Evolutionary conservation across 257 asterid species (phyloP).

Genomic region (Plantago elongata): DNA sequence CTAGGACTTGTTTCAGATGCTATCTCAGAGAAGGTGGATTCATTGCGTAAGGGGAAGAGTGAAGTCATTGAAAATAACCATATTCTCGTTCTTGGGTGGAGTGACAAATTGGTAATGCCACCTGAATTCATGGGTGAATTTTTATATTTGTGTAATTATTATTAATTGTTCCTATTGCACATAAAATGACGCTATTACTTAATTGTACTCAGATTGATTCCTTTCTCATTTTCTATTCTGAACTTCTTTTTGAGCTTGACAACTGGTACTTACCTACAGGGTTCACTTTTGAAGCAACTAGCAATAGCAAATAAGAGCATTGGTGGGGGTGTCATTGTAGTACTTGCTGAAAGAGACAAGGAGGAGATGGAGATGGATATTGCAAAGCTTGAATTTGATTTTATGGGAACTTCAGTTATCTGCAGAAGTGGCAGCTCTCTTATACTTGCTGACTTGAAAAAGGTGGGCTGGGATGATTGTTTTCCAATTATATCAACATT

Average conservation of each 20-base stretch:
- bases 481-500: slow-evolving; percentile 8
- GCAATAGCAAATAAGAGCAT: slow-evolving; percentile 96
- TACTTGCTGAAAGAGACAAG: slow-evolving; percentile 98
- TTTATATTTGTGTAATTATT: neutral
- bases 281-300: slow-evolving; percentile 90
- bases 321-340: slow-evolving; percentile 94
- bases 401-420: slow-evolving; percentile 94
- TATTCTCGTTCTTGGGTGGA: slow-evolving; percentile 97
- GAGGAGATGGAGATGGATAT: slow-evolving; percentile 98
- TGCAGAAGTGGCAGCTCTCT: slow-evolving; percentile 98
- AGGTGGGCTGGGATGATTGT: slow-evolving; percentile 36
- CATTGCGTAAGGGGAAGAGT: slow-evolving; percentile 93
- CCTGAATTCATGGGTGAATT: slow-evolving; percentile 7
- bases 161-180: slow-evolving; percentile 1
- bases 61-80: slow-evolving; percentile 94
- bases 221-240: too few species aligned
- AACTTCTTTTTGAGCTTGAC: neutral
- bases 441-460: slow-evolving; percentile 92
- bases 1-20: slow-evolving; percentile 99
- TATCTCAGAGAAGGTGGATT: slow-evolving; percentile 94
- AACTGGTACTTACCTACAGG: slow-evolving; percentile 44
- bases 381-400: slow-evolving; percentile 83
- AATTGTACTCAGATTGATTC: slow-evolving; percentile 2
- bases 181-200: slow-evolving; percentile 2
- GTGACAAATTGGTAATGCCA: slow-evolving; percentile 85